Conservation (phyloP, 495 filamentous ascomycete genomes). For the Durotheca rogersii region DNA sequence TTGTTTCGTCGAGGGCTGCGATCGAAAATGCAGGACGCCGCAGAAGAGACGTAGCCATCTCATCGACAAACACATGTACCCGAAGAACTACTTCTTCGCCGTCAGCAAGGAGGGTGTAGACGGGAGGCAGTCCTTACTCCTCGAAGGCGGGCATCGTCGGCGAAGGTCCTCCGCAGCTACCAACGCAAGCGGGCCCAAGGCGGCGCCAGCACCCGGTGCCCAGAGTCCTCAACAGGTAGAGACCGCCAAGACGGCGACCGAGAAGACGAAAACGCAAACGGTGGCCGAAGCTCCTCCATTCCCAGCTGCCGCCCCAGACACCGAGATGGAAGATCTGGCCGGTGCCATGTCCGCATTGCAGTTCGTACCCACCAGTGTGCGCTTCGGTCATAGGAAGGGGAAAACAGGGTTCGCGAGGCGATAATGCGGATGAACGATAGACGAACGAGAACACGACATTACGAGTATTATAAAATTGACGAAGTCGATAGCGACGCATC, state of each 20-base stretch:
- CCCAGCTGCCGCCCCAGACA: slow-evolving; percentile 42
- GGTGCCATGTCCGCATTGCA: slow-evolving; percentile 79
- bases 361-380: slow-evolving; percentile 77
- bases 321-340: slow-evolving; percentile 70
- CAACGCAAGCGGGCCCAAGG: slow-evolving; percentile 27
- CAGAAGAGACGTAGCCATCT: slow-evolving; percentile 83
- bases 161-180: slow-evolving; percentile 47
- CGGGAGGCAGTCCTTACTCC: slow-evolving; percentile 73
- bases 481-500: slow-evolving; percentile 1
- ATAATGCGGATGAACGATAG: slow-evolving; percentile 12
- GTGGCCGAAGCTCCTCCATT: slow-evolving; percentile 1
- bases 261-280: slow-evolving; percentile 6
- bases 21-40: slow-evolving; percentile 78
- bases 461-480: slow-evolving; percentile 9
- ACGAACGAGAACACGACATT: slow-evolving; percentile 11
- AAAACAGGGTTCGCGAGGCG: slow-evolving; percentile 48
- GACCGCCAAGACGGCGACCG: slow-evolving; percentile 6
- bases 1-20: slow-evolving; percentile 89
- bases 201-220: slow-evolving; percentile 27
- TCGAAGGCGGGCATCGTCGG: slow-evolving; percentile 53
- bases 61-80: slow-evolving; percentile 93
- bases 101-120: slow-evolving; percentile 89
- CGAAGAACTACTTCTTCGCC: slow-evolving; percentile 86
- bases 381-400: slow-evolving; percentile 64
- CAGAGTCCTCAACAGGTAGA: slow-evolving; percentile 28